Percentiles rank a stretch among this genome's conserved stretches.
These are phyloP conservation scores for Trichoderma gamsii DNA, from an alignment of 495 filamentous ascomycete genomes.

Conservation along the genomic window DNA sequence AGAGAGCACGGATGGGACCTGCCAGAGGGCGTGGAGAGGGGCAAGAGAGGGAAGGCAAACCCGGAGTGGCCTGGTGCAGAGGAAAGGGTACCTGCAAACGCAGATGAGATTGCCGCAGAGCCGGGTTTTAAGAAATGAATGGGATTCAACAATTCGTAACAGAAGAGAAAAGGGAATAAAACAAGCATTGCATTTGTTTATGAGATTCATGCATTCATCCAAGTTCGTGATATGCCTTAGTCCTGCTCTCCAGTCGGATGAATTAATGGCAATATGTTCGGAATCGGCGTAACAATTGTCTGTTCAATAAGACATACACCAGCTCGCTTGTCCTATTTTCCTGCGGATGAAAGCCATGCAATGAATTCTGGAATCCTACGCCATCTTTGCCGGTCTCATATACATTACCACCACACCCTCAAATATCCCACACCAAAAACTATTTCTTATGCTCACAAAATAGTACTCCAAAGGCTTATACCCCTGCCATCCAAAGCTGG, in stretches of 20 bases:
- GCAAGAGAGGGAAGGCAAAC: neutral
- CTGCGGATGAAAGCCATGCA: neutral
- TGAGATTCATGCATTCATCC: neutral
- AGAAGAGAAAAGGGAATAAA: neutral
- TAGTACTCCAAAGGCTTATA: no score
- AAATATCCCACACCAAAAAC: no score
- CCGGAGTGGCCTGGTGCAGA: neutral
- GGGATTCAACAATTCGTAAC: neutral
- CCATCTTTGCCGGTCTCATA: neutral
- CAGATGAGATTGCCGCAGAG: neutral
- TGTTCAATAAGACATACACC: neutral
- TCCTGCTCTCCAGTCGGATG: neutral
- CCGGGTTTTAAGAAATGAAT: neutral
- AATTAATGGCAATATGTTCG: no score
- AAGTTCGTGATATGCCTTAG: neutral
- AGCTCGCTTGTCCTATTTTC: neutral
- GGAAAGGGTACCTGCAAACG: neutral
- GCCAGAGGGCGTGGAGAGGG: constrained; percentile 9
- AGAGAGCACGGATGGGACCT: constrained; percentile 3
- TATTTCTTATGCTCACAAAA: no score
- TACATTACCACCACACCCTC: neutral
- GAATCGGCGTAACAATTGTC: no score
- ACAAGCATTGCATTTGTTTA: no score
- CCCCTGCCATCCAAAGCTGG: no score
- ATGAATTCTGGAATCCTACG: neutral